Base-by-base conservation (phyloP, 306 rosid species). In the Mucuna pruriens region DNA sequence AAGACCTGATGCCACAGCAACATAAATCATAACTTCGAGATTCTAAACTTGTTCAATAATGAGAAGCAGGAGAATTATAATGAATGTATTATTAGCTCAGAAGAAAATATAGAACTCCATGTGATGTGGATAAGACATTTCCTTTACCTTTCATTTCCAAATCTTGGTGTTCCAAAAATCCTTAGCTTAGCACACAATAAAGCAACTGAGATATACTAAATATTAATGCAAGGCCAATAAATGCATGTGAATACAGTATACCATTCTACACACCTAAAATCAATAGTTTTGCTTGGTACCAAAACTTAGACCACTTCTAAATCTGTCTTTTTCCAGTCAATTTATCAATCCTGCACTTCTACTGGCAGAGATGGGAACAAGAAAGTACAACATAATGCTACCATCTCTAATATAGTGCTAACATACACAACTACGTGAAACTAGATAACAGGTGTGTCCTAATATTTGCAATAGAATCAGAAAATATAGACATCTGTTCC, bases 1-100 rank as follows among this genome's bases (percentile, higher is more conserved):
- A 95, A 95, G 6, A 95, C 99, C 99, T 95, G 86, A 68, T 29
- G 25, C 15, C 62, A 73, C 17, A 38, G 26, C 68, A 68, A 52
- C 6, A 85, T 15, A 52, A 44, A 66, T 25, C 77, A 52, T 15
- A 44, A 36, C 23, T 10, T 55, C 26, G 57, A 34, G 44, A 34
- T 80, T 34, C 34, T 45, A 19, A 23, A 51, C 26, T 34, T 19
- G 10, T 48, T 39, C 54, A 51, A 12, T 40, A 8, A 48, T 20
- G 25, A n/a, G 60, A 36, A 10, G 49, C 5, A 19, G 12, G 8
- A 38, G 54, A 67, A 40, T 42, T 16, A 39, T 20, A 67, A 12
- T 31, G 36, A 67, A 67, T 42, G 20, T 12, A 38, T 19, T 38
- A 20, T 39, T 67, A 67, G 34, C 36, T 20, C 2, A 22, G 74